These are phyloP conservation scores for Penicillium paxilli DNA, from an alignment of 495 filamentous ascomycete species.

Conservation along the genomic window DNA sequence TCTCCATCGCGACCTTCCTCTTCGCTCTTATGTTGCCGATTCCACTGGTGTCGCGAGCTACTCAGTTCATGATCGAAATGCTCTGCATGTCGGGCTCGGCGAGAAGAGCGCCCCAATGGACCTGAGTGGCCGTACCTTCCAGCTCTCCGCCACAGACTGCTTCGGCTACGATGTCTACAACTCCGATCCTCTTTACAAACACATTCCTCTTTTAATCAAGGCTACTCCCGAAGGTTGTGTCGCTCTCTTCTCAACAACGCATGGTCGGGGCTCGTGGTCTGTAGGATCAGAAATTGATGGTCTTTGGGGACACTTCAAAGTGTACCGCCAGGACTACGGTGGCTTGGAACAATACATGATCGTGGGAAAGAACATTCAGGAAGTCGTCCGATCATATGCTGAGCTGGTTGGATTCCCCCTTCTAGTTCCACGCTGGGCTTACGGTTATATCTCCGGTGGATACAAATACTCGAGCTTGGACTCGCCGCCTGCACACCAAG, in stretches of 20 bases:
- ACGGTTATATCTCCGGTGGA: slow-evolving; percentile 67
- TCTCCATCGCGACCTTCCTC: slow-evolving; percentile 57
- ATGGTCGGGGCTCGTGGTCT: slow-evolving; percentile 60
- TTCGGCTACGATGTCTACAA: slow-evolving; percentile 71
- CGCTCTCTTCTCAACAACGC: slow-evolving; percentile 65
- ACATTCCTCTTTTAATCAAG: slow-evolving; percentile 68
- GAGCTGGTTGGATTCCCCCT: slow-evolving; percentile 64
- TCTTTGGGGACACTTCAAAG: slow-evolving; percentile 69
- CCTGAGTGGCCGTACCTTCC: slow-evolving; percentile 63
- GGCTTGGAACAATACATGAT: slow-evolving; percentile 70
- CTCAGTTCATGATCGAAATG: slow-evolving; percentile 54
- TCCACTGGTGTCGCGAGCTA: slow-evolving; percentile 60
- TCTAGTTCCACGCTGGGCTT: slow-evolving; percentile 66
- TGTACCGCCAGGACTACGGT: slow-evolving; percentile 68
- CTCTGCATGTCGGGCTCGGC: slow-evolving; percentile 65
- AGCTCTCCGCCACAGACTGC: slow-evolving; percentile 64
- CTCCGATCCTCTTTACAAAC: slow-evolving; percentile 72
- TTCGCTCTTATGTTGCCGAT: slow-evolving; percentile 63
- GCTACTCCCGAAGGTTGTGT: slow-evolving; percentile 59
- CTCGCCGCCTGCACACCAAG: slow-evolving; percentile 57
- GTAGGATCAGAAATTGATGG: slow-evolving; percentile 72
- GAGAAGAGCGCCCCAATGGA: slow-evolving; percentile 73
- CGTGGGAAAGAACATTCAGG: slow-evolving; percentile 62
- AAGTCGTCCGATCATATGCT: slow-evolving; percentile 63
- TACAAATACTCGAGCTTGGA: slow-evolving; percentile 71